A percentile compares a stretch with the other conserved stretches of the same genome.
phyloP scores from a whole-genome alignment of 768 basidiomycete species.

The Amanita molliuscula region DNA sequence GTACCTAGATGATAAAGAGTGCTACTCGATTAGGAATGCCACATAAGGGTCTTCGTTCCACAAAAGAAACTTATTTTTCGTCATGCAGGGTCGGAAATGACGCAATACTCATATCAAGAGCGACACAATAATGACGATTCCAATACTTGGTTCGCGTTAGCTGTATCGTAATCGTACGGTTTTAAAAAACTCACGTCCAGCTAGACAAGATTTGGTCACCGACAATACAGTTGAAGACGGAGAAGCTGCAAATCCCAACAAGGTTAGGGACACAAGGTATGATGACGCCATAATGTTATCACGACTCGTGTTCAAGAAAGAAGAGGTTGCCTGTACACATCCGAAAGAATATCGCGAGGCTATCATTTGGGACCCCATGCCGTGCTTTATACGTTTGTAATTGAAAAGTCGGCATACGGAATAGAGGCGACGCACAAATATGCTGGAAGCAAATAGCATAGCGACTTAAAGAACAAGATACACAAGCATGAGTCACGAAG shows the following conservation, averaged over 20 bases:
- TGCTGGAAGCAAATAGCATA: slow-evolving; percentile 48
- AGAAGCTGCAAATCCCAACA: slow-evolving; percentile 55
- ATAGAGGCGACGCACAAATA: slow-evolving; percentile 37
- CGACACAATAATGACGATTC: slow-evolving; percentile 75
- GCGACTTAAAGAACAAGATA: slow-evolving; percentile 58
- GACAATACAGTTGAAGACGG: slow-evolving; percentile 61
- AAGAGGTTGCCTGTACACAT: slow-evolving; percentile 13
- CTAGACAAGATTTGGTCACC: slow-evolving; percentile 47
- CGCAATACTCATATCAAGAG: slow-evolving; percentile 41
- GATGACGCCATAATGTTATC: slow-evolving; percentile 48
- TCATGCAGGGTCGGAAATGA: slow-evolving; percentile 11
- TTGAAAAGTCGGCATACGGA: not conserved
- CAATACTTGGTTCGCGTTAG: slow-evolving; percentile 37
- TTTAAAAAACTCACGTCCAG: slow-evolving; percentile 27
- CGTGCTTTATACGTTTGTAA: slow-evolving; percentile 16
- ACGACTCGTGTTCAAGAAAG: not conserved
- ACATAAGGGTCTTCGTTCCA: slow-evolving; percentile 40
- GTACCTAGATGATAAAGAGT: slow-evolving; percentile 30
- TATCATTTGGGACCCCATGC: slow-evolving; percentile 87
- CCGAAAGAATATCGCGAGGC: slow-evolving; percentile 38
- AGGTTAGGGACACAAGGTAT: slow-evolving; percentile 52
- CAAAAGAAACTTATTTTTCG: slow-evolving; percentile 42
- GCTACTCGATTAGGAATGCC: slow-evolving; percentile 16
- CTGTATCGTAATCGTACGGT: not conserved
- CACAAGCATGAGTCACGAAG: slow-evolving; percentile 53